Evolutionary conservation across 371 early-diverging fungal genomes (phyloP).

Genomic region (Funneliformis caledonium): DNA sequence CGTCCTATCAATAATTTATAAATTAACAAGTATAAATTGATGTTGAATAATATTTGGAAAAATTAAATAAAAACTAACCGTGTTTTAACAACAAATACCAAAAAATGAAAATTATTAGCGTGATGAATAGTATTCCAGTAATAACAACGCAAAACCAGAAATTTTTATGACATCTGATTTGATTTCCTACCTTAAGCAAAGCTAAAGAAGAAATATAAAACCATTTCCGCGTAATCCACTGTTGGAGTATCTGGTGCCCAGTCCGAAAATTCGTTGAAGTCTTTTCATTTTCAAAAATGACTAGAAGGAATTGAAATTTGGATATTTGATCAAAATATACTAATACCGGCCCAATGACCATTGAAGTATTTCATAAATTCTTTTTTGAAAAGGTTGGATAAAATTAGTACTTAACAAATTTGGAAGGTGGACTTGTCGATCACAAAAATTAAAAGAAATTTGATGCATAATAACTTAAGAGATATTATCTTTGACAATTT

Average conservation of each 20-base stretch:
- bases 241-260: conserved; percentile 78
- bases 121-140: not conserved
- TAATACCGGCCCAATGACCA: too few species aligned
- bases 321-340: too few species aligned
- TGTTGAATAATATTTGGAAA: not conserved
- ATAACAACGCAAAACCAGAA: not conserved
- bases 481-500: too few species aligned
- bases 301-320: too few species aligned
- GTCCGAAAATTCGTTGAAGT: conserved; percentile 73
- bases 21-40: not conserved
- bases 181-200: conserved; percentile 86
- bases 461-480: too few species aligned
- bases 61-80: conserved; percentile 55
- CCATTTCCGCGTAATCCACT: conserved; percentile 98
- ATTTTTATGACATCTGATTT: not conserved
- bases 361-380: too few species aligned
- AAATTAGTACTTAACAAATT: too few species aligned
- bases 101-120: not conserved
- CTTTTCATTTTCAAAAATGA: conserved; percentile 77
- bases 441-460: too few species aligned
- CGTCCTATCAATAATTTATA: conserved; percentile 71
- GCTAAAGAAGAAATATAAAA: conserved; percentile 99
- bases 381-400: too few species aligned
- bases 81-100: conserved; percentile 77
- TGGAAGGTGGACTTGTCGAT: too few species aligned